A percentile compares a stretch with the other conserved stretches of the same genome.
Evolutionary conservation across 164 flowering plant species (phyloP).

Genomic region (Pachysandra terminalis): DNA sequence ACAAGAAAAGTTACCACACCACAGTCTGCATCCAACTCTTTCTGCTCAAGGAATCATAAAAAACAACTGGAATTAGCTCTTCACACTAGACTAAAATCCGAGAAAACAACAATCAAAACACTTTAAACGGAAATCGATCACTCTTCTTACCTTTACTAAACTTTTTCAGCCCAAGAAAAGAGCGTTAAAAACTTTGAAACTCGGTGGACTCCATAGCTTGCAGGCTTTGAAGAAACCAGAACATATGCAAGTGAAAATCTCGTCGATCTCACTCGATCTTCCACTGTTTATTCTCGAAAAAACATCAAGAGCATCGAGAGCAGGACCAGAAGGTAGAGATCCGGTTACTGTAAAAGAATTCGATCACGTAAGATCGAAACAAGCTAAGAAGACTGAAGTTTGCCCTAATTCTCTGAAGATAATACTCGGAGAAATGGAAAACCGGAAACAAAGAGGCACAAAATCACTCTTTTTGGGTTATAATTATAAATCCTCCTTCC

Average conservation of each 20-base stretch:
- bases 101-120: not conserved
- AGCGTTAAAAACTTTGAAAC: not conserved
- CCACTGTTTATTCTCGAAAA: not conserved
- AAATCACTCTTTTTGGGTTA: not conserved
- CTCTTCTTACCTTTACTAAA: conserved; percentile 3
- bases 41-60: not conserved
- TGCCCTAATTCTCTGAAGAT: conserved; percentile 4
- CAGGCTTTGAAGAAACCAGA: not conserved
- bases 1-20: not conserved
- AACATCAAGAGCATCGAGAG: not conserved
- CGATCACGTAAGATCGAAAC: not conserved
- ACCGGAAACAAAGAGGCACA: not conserved
- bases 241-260: not conserved
- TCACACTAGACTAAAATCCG: not conserved
- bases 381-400: not conserved
- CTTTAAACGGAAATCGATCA: not conserved
- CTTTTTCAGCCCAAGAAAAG: not conserved
- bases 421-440: not conserved
- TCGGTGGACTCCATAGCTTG: conserved; percentile 25
- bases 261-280: not conserved
- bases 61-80: not conserved
- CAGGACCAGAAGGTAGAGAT: not conserved
- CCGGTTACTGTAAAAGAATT: not conserved
- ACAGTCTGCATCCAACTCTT: not conserved
- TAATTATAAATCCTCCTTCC: not conserved